Percentiles rank a stretch among this genome's conserved stretches.
phyloP scores from a whole-genome alignment of 257 asterid species.

The Lavandula angustifolia region DNA sequence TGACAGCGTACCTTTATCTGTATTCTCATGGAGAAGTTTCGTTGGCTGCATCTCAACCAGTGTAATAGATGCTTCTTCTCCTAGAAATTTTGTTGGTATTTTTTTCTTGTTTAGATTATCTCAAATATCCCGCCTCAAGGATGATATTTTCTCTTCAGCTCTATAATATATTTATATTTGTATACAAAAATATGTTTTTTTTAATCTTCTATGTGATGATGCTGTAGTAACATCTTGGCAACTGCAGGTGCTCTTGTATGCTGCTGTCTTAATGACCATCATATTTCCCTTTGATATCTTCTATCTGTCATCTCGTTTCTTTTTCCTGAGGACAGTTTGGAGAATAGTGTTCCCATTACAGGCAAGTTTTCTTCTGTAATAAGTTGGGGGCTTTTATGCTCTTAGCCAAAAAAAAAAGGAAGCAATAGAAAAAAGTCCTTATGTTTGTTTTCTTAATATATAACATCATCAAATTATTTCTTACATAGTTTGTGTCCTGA shows the following conservation, averaged over 20 bases:
- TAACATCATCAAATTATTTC: constrained; percentile 1
- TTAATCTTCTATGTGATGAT: constrained; percentile 11
- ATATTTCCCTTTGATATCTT: constrained; percentile 94
- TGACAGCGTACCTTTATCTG: constrained; percentile 95
- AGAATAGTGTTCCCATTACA: constrained; percentile 83
- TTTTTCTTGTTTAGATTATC: background rate
- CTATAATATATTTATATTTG: background rate
- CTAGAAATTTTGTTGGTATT: constrained; percentile 27
- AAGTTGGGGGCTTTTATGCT: background rate
- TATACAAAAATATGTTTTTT: background rate
- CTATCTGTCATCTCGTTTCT: constrained; percentile 86
- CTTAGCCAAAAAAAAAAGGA: background rate
- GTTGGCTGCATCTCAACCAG: constrained; percentile 99
- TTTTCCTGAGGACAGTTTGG: constrained; percentile 87
- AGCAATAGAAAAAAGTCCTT: no score
- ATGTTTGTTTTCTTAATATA: no score
- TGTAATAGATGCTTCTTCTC: constrained; percentile 98
- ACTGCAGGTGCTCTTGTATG: constrained; percentile 86
- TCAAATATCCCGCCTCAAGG: constrained; percentile 3
- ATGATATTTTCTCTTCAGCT: background rate
- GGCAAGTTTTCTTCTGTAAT: constrained; percentile 57
- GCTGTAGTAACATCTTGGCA: constrained; percentile 34
- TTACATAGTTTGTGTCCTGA: background rate
- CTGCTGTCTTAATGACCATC: constrained; percentile 77
- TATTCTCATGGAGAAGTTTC: constrained; percentile 98